These are phyloP conservation scores for Flaveria trinervia DNA, from an alignment of 129 eudicot genomes.

Conservation along the genomic window DNA sequence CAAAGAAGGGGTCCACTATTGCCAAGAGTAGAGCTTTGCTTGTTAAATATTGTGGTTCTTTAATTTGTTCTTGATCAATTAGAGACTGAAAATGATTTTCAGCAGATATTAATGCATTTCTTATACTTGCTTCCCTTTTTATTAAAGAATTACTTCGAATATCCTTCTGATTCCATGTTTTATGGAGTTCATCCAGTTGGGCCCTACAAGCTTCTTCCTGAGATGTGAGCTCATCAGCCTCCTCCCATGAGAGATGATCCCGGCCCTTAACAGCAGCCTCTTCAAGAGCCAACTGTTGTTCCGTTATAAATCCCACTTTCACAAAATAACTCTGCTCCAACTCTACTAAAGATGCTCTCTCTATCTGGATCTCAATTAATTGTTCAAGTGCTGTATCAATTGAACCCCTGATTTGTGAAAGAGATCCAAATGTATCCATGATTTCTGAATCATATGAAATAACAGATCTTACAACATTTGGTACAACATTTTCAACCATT, in stretches of 20 bases:
- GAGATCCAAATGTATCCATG: constrained; percentile 89
- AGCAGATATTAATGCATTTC: constrained; percentile 50
- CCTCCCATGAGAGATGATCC: constrained; percentile 98
- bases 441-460: constrained; percentile 74
- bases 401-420: constrained; percentile 82
- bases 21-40: constrained; percentile 61
- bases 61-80: constrained; percentile 50
- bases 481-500: constrained; percentile 69
- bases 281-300: constrained; percentile 90
- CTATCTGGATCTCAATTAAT: constrained; percentile 80
- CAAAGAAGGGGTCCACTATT: constrained; percentile 68
- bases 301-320: constrained; percentile 86
- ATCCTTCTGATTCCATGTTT: constrained; percentile 92
- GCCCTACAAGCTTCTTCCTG: constrained; percentile 98
- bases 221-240: constrained; percentile 98
- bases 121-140: constrained; percentile 66
- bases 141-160: constrained; percentile 55
- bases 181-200: constrained; percentile 85
- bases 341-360: constrained; percentile 71
- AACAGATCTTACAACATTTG: constrained; percentile 61
- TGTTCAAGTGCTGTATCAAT: constrained; percentile 88
- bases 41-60: constrained; percentile 46
- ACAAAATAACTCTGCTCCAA: constrained; percentile 84
- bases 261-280: constrained; percentile 95
- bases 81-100: constrained; percentile 69